Conservation (phyloP, 306 rosid species). For the Vigna nakashimae region DNA sequence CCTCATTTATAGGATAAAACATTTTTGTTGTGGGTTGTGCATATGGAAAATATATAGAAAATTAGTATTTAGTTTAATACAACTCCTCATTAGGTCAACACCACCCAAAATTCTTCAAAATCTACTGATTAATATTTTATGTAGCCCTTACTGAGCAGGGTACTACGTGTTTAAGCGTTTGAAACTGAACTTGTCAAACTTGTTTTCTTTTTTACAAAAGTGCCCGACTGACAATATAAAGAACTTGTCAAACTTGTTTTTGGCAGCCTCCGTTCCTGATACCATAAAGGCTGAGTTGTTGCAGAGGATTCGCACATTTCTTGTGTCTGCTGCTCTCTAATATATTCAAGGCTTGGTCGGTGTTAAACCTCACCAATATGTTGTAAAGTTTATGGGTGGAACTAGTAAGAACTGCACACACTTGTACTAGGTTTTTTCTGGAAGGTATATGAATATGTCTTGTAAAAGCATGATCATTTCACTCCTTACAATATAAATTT, state of each 20-base stretch:
- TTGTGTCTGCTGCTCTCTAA: constrained; percentile 71
- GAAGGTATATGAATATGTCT: constrained; percentile 9
- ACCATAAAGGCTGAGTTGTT: constrained; percentile 84
- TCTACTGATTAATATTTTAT: constrained; percentile 9
- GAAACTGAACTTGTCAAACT: neutral
- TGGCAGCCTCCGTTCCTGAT: constrained; percentile 87
- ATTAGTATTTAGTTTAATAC: constrained; percentile 9
- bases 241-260: constrained; percentile 22
- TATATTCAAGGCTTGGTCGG: constrained; percentile 3
- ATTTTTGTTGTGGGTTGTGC: neutral
- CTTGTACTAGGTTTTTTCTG: constrained; percentile 25
- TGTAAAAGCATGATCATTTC: constrained; percentile 31
- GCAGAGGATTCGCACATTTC: constrained; percentile 79
- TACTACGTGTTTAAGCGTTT: constrained; percentile 9
- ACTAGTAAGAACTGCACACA: constrained; percentile 11
- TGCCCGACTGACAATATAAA: neutral
- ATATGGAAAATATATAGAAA: constrained; percentile 18
- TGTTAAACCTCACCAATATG: constrained; percentile 21
- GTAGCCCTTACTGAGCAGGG: neutral
- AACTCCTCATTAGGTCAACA: neutral
- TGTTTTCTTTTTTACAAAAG: neutral
- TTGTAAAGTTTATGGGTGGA: constrained; percentile 37
- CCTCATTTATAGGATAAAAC: neutral
- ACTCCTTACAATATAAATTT: constrained; percentile 18
- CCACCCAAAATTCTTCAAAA: constrained; percentile 15